Base-by-base conservation (phyloP, 2,329 filamentous ascomycete genomes). In the Trichoderma breve region DNA sequence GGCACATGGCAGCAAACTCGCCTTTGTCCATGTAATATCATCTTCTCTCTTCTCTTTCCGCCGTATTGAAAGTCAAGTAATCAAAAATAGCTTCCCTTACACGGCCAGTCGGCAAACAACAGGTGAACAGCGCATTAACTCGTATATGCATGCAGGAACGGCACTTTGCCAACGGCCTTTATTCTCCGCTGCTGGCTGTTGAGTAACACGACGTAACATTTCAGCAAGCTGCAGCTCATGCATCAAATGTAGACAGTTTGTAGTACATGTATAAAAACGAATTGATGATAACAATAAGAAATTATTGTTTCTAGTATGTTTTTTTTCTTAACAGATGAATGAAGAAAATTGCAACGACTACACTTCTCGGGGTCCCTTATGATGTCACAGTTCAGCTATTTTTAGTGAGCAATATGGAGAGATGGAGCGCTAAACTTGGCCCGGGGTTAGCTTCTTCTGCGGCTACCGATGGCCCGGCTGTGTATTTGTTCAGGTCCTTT, bases 61-160 rank as follows among this genome's bases (percentile, higher is more conserved):
- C 4, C 18, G 3, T 51, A 12, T 2, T 3, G 9, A 24, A 1
- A 51, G 12, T 6, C 28, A 26, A 51, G 6, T 18, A 21, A 15
- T 64, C 62, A 18, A 18, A 18, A 24, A 34, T 14, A 34, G n/a
- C 34, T 26, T 30, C 18, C 21, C 14, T 28, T 36, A 24, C 47
- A 53, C 63, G 36, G 63, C 30, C 47, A 39, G 24, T 26, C 24
- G 39, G 21, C 61, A 64, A 43, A 63, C 60, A 43, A 62, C 18
- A 36, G 18, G 1, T 57, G 14, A 30, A 7, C 15, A 53, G 11
- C 28, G 18, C 61, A 39, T 39, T 30, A 39, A 64, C 39, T 64
- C 61, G 63, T 66, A 39, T 39, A 15, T 66, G 64, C 64, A 67
- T 67, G 64, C 64, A 67, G 64, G 64, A 67, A 67, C 64, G 30